Conservation (phyloP, 2,329 filamentous ascomycete genomes). For the Paraphoma sp. region DNA sequence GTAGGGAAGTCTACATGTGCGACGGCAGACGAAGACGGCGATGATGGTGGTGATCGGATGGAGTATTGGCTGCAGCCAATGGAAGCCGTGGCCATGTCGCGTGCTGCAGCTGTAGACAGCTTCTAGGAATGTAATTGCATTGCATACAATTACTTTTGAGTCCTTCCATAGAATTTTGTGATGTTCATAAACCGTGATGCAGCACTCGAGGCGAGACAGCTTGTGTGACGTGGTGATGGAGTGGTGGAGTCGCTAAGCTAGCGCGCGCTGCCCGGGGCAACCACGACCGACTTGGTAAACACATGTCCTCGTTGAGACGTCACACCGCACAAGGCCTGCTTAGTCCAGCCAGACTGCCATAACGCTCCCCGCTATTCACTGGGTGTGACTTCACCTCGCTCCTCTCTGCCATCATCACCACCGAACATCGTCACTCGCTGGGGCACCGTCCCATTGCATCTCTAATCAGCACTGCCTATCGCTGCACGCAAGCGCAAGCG, state of each 20-base stretch:
- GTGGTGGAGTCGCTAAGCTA: slow-evolving; percentile 12
- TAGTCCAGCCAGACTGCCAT: slow-evolving; percentile 15
- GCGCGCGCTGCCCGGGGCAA: slow-evolving; percentile 26
- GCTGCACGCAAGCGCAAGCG: slow-evolving; percentile 29
- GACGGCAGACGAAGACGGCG: neutral
- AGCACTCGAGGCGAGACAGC: neutral
- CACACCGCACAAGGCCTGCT: slow-evolving; percentile 21
- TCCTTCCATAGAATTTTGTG: neutral
- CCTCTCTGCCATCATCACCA: slow-evolving; percentile 16
- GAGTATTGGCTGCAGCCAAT: too few relatives aligned
- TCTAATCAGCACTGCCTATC: slow-evolving; percentile 9
- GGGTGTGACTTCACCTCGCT: slow-evolving; percentile 12
- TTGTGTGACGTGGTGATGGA: slow-evolving; percentile 22
- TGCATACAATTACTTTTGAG: neutral
- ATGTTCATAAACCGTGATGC: neutral
- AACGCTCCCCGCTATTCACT: slow-evolving; percentile 24
- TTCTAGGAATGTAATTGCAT: neutral
- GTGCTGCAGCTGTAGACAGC: too few relatives aligned
- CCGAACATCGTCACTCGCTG: slow-evolving; percentile 10
- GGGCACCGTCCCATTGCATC: slow-evolving; percentile 1
- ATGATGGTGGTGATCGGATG: neutral
- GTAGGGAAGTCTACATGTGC: neutral
- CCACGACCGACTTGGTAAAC: slow-evolving; percentile 24
- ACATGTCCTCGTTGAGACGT: slow-evolving; percentile 21
- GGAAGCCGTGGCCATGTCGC: too few relatives aligned